Base-by-base conservation (phyloP, 441 rosid genomes). In the Hura crepitans region DNA sequence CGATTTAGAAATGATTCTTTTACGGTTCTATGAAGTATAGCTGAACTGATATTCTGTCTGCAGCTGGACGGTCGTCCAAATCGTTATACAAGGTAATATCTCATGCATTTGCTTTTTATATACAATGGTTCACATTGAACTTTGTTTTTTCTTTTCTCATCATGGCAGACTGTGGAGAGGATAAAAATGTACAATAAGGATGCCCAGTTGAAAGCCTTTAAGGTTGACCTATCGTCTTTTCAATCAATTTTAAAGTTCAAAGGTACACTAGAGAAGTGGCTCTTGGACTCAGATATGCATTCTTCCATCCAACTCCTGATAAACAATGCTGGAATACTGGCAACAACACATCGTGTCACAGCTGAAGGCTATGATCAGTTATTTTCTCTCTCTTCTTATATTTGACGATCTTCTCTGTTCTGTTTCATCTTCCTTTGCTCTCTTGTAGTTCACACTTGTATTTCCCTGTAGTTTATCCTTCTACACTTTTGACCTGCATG, bases 301-400 rank as follows among this genome's bases (percentile, higher is more conserved):
- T 74, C 73, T 65, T 92, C 97, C 0, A 56, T 94, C 80, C 99
- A 94, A 72, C 86, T 94, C 13, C 79, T 94, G 83, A 84, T 92
- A 47, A 94, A 94, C 80, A 89, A 94, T 75, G 96, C 97, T 79
- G 99, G 97, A 72, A 85, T 94, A 73, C 72, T 94, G 59, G 96
- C 99, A 78, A 84, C 88, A 50, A 82, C 96, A 11, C 69, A 71
- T 37, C 81, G 87, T n/a, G 68, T 81, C 15, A 87, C 96, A 17
- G 47, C 84, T 66, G 91, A 92, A 77, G 97, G 96, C 84, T 85
- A 84, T 75, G 99, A 94, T 74, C 74, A 81, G 97, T 94, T 83
- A 79, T 79, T 71, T 50, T 71, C 72, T 74, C 10, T n/a, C 33
- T 37, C 5, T 49, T n/a, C 23, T 46, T 69, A 33, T 65, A 25